phyloP scores from a whole-genome alignment of 176 grass and related monocot genomes.

The Aegilops longissima region DNA sequence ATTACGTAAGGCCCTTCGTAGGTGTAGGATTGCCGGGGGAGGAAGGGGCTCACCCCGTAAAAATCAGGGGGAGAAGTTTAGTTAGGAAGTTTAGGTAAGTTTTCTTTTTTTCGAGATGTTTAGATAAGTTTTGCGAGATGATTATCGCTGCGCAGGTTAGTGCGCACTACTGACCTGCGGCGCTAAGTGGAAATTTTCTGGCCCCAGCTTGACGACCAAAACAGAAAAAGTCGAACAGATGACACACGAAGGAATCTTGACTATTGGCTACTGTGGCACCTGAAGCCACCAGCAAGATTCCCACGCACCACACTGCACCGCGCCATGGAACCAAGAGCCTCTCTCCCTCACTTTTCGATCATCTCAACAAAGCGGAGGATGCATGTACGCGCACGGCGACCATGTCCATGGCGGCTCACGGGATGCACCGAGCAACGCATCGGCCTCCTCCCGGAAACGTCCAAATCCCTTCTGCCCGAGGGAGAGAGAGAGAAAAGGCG shows the following conservation, averaged over 20 bases:
- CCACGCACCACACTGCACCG: background rate
- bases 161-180: too few species aligned
- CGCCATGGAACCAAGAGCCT: constrained; percentile 23
- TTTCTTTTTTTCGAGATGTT: too few species aligned
- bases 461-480: constrained; percentile 35
- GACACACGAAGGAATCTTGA: constrained; percentile 17
- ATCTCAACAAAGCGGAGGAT: constrained; percentile 13
- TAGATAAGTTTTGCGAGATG: too few species aligned
- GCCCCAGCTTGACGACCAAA: background rate
- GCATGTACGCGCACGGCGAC: background rate
- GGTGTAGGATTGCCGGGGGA: too few species aligned
- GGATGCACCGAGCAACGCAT: background rate
- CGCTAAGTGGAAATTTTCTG: too few species aligned
- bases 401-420: constrained; percentile 4
- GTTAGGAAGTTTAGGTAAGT: too few species aligned
- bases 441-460: constrained; percentile 9
- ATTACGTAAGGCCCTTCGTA: too few species aligned
- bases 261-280: background rate
- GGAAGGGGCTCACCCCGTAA: too few species aligned
- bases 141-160: too few species aligned
- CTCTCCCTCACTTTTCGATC: background rate
- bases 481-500: background rate
- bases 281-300: constrained; percentile 22
- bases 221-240: background rate
- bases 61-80: too few species aligned